These are phyloP conservation scores for Epichloe uncinata DNA, from an alignment of 2,329 filamentous ascomycete genomes.

Conservation along the genomic window DNA sequence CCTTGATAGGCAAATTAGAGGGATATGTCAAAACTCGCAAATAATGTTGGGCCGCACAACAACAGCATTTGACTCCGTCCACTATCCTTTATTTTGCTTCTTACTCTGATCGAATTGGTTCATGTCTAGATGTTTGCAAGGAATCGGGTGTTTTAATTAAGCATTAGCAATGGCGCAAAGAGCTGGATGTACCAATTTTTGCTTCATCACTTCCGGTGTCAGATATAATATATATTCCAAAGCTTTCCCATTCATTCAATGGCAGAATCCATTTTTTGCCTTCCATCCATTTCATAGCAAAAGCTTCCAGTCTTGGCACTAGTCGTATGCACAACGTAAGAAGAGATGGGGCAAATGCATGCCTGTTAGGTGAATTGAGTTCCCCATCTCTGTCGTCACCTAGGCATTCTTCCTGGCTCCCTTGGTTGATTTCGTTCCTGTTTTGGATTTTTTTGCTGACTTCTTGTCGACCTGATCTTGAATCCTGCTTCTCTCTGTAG, in stretches of 20 bases:
- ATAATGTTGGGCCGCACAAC: slow-evolving; percentile 7
- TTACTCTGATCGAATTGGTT: too few relatives aligned
- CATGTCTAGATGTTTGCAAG: too few relatives aligned
- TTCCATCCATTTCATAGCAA: neutral
- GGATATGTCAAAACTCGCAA: slow-evolving; percentile 26
- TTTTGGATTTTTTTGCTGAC: slow-evolving; percentile 39
- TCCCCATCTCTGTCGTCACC: neutral
- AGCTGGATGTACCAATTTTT: neutral
- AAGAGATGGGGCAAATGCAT: too few relatives aligned
- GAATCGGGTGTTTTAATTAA: neutral
- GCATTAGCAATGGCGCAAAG: neutral
- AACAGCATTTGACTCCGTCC: neutral
- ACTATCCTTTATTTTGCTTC: too few relatives aligned
- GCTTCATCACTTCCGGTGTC: neutral
- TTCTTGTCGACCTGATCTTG: slow-evolving; percentile 71
- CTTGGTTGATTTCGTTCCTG: neutral
- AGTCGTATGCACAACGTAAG: too few relatives aligned
- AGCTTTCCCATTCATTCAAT: neutral
- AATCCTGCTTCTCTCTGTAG: slow-evolving; percentile 57
- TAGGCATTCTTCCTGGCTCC: slow-evolving; percentile 1
- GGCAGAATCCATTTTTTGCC: neutral
- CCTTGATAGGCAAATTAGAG: slow-evolving; percentile 52
- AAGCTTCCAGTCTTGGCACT: too few relatives aligned
- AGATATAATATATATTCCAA: neutral
- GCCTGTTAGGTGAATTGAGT: neutral